phyloP scores from a whole-genome alignment of 2,329 filamentous ascomycete species.

The Nigrospora osmanthi region DNA sequence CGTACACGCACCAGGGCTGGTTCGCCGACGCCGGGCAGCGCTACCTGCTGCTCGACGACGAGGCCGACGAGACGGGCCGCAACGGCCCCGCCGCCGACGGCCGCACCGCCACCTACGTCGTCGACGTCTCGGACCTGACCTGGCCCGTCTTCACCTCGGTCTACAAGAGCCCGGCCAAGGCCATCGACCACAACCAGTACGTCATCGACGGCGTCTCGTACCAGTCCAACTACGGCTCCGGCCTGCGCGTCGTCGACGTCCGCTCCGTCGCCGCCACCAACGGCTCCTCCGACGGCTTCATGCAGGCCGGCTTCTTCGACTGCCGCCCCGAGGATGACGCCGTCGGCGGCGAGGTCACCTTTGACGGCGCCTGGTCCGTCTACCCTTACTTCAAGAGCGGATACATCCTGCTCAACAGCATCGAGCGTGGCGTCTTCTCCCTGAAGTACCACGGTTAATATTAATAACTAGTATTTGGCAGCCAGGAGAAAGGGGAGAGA shows the following conservation, averaged over 20 bases:
- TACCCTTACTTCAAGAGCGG: slow-evolving; percentile 34
- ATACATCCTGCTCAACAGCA: slow-evolving; percentile 35
- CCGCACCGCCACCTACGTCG: slow-evolving; percentile 37
- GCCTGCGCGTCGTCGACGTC: slow-evolving; percentile 26
- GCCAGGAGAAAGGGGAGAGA: no score
- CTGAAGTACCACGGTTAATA: slow-evolving; percentile 22
- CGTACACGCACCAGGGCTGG: slow-evolving; percentile 48
- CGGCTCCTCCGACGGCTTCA: slow-evolving; percentile 18
- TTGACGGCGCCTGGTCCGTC: slow-evolving; percentile 31
- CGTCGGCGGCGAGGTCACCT: slow-evolving; percentile 21
- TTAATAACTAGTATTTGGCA: not conserved
- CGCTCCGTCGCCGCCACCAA: slow-evolving; percentile 19
- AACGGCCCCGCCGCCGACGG: slow-evolving; percentile 25
- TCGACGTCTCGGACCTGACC: slow-evolving; percentile 31
- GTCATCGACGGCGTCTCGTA: slow-evolving; percentile 27
- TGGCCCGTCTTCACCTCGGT: slow-evolving; percentile 30
- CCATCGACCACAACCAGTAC: slow-evolving; percentile 36
- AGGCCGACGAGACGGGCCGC: slow-evolving; percentile 35
- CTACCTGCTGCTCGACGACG: slow-evolving; percentile 37
- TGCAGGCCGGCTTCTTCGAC: slow-evolving; percentile 34
- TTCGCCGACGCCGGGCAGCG: slow-evolving; percentile 29
- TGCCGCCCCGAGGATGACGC: slow-evolving; percentile 36
- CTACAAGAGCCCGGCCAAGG: slow-evolving; percentile 27
- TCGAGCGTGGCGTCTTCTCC: slow-evolving; percentile 35
- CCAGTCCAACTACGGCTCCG: slow-evolving; percentile 36